These are phyloP conservation scores for Penicillium sumatraense DNA, from an alignment of 2,329 filamentous ascomycete genomes.

Conservation along the genomic window DNA sequence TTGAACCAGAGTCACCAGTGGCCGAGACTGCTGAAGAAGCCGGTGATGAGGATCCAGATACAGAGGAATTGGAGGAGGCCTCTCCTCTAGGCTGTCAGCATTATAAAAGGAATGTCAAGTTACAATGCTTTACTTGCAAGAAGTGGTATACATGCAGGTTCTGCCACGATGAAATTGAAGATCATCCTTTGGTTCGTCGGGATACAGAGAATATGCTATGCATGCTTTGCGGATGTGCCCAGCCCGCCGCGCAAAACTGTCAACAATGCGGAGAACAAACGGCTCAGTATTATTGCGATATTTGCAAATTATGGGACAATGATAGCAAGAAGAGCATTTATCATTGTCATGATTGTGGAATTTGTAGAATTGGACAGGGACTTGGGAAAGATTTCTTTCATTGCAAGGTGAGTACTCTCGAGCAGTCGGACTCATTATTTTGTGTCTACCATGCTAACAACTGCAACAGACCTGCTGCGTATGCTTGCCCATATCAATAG, in stretches of 20 bases:
- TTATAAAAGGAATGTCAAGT: constrained; percentile 93
- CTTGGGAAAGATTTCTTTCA: constrained; percentile 97
- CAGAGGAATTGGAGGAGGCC: constrained; percentile 55
- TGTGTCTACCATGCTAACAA: not conserved
- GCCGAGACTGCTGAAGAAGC: constrained; percentile 31
- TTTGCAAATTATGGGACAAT: constrained; percentile 98
- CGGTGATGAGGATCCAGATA: constrained; percentile 44
- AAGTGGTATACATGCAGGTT: constrained; percentile 95
- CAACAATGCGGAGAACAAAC: constrained; percentile 74
- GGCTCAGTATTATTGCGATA: constrained; percentile 88
- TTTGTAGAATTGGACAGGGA: constrained; percentile 87
- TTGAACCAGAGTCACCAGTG: constrained; percentile 32
- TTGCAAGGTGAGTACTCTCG: constrained; percentile 73
- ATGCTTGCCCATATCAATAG: constrained; percentile 87
- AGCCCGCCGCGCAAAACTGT: constrained; percentile 79
- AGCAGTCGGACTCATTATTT: constrained; percentile 30
- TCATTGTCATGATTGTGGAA: constrained; percentile 94
- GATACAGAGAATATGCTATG: constrained; percentile 96
- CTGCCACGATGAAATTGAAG: constrained; percentile 84
- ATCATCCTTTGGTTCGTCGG: constrained; percentile 77
- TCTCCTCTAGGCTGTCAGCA: constrained; percentile 79
- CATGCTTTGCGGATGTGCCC: constrained; percentile 89
- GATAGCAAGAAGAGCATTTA: constrained; percentile 90
- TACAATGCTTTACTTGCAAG: constrained; percentile 88
- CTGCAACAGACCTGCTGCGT: constrained; percentile 78